Conservation (phyloP, 306 rosid species). For the Quercus wislizeni region DNA sequence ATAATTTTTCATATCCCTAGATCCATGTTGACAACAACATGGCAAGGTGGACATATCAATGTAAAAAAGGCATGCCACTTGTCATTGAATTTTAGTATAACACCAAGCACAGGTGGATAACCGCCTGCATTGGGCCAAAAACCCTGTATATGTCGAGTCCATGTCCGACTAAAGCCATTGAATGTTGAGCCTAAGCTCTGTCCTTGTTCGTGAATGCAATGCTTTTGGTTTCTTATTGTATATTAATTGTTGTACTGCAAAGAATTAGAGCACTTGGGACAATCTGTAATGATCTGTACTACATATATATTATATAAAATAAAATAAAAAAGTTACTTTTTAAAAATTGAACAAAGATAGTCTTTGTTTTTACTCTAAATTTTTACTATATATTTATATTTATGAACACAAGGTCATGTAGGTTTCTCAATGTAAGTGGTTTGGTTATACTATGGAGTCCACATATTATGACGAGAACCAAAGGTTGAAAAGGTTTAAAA, state of each 20-base stretch:
- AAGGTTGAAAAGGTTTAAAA: neutral
- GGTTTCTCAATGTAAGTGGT: neutral
- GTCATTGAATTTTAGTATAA: neutral
- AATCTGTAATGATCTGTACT: neutral
- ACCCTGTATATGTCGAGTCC: neutral
- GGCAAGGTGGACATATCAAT: neutral
- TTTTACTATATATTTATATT: too few relatives aligned
- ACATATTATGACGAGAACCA: neutral
- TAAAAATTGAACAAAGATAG: neutral
- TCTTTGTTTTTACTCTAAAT: too few relatives aligned
- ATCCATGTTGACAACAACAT: constrained; percentile 1
- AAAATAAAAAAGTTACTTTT: neutral
- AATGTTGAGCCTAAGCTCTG: too few relatives aligned
- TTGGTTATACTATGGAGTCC: neutral
- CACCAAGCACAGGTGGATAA: neutral
- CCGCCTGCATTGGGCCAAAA: neutral
- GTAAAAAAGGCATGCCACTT: constrained; percentile 8
- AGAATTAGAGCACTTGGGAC: neutral
- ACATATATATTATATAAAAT: too few relatives aligned
- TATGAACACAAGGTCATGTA: neutral
- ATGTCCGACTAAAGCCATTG: neutral
- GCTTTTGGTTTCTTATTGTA: too few relatives aligned
- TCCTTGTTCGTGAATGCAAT: too few relatives aligned
- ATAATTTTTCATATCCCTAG: too few relatives aligned
- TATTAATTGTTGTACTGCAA: neutral